Evolutionary conservation across 768 basidiomycete genomes (phyloP).

Genomic region (Tylopilus rubrobrunneus): DNA sequence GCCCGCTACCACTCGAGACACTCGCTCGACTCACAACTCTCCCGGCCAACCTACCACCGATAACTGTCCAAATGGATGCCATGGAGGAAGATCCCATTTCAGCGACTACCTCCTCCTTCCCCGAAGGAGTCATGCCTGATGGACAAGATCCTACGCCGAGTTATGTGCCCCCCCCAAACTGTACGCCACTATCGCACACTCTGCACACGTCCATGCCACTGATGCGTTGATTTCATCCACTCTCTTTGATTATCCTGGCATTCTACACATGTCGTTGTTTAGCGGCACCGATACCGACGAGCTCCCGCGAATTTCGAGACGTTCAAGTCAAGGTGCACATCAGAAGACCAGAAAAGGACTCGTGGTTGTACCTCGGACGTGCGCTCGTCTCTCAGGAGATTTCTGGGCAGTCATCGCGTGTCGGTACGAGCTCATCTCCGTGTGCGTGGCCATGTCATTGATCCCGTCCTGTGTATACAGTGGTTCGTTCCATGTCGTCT

Average conservation of each 20-base stretch:
- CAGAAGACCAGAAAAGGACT: conserved; percentile 71
- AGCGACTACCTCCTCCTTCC: conserved; percentile 18
- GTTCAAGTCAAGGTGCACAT: conserved; percentile 85
- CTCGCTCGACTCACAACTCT: not conserved
- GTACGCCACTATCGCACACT: conserved; percentile 16
- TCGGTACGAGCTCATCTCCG: conserved; percentile 50
- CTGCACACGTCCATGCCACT: conserved; percentile 5
- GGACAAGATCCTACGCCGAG: conserved; percentile 11
- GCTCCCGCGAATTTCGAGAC: conserved; percentile 63
- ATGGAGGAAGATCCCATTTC: conserved; percentile 34
- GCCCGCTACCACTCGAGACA: conserved; percentile 21
- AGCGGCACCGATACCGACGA: conserved; percentile 23
- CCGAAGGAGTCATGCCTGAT: conserved; percentile 14
- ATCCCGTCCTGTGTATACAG: conserved; percentile 8
- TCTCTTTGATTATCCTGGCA: not conserved
- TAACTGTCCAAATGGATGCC: conserved; percentile 26
- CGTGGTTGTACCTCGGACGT: conserved; percentile 79
- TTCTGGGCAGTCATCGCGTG: conserved; percentile 70
- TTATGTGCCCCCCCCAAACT: conserved; percentile 12
- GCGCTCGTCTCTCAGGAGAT: conserved; percentile 74
- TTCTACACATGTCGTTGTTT: not conserved
- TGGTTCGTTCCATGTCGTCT: conserved; percentile 48
- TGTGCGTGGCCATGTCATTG: conserved; percentile 2
- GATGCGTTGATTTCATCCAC: not conserved
- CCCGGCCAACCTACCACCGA: not conserved